phyloP scores from a whole-genome alignment of 495 filamentous ascomycete species.

The Trichocladium antarcticum region DNA sequence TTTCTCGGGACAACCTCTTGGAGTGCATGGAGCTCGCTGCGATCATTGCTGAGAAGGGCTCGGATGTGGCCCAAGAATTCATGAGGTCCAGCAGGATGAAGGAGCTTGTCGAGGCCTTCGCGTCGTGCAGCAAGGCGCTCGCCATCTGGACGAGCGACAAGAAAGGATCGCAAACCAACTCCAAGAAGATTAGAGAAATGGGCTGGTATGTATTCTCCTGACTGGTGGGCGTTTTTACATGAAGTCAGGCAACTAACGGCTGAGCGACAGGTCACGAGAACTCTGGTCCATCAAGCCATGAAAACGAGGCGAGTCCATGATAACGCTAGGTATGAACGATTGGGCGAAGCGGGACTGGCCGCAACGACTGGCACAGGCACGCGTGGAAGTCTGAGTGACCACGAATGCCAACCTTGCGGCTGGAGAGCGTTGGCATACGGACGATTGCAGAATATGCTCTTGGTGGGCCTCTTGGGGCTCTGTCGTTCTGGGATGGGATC shows the following conservation, averaged over 20 bases:
- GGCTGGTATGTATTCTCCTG: conserved; percentile 39
- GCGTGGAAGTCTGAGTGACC: too few species aligned
- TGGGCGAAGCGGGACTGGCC: background rate
- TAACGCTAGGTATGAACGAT: too few species aligned
- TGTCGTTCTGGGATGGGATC: too few species aligned
- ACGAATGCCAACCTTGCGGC: too few species aligned
- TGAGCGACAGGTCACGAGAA: conserved; percentile 24
- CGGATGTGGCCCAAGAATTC: conserved; percentile 56
- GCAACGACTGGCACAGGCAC: too few species aligned
- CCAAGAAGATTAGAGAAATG: conserved; percentile 43
- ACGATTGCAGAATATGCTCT: too few species aligned
- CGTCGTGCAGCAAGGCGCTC: conserved; percentile 60
- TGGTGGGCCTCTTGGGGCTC: too few species aligned
- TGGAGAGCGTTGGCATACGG: too few species aligned
- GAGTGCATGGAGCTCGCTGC: conserved; percentile 71
- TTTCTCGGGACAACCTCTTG: conserved; percentile 53
- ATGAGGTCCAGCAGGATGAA: conserved; percentile 55
- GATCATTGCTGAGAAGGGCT: conserved; percentile 52
- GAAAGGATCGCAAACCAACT: conserved; percentile 31
- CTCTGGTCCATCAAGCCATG: conserved; percentile 40
- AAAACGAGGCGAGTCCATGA: background rate
- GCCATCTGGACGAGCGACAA: conserved; percentile 49
- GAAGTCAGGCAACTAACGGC: background rate
- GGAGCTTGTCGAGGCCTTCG: conserved; percentile 67
- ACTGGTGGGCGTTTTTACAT: conserved; percentile 9